Percentiles rank a stretch among this genome's conserved stretches.
Conservation (phyloP, 176 grass and related monocot genomes). For the Oryza australiensis region DNA sequence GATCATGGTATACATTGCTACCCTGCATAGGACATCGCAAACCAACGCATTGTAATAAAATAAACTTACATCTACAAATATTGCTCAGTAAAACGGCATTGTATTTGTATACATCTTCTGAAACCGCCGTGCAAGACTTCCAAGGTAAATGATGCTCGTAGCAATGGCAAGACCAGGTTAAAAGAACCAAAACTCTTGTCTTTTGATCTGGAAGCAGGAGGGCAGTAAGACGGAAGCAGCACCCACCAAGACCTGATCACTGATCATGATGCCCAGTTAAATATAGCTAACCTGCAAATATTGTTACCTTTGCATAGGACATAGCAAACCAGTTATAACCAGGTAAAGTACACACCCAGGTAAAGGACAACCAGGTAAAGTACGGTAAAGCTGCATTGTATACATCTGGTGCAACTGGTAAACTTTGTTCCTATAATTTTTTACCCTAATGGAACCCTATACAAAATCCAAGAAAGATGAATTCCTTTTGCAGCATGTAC, state of each 20-base stretch:
- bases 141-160: background rate
- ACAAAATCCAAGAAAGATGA: constrained; percentile 23
- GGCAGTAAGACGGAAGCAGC: too few species aligned
- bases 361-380: background rate
- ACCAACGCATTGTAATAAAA: too few species aligned
- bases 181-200: background rate
- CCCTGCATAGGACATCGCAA: background rate
- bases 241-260: background rate
- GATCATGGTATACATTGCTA: constrained; percentile 5
- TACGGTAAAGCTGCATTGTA: constrained; percentile 2
- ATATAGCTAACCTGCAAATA: background rate
- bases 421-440: constrained; percentile 17
- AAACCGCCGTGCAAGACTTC: background rate
- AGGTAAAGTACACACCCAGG: too few species aligned
- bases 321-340: background rate
- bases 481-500: constrained; percentile 31
- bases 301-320: background rate
- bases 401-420: background rate
- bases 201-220: background rate
- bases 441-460: constrained; percentile 37
- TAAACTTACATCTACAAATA: too few species aligned
- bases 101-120: too few species aligned
- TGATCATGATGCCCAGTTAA: background rate
- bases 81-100: too few species aligned
- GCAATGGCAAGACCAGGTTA: background rate